Conservation (phyloP, 208 protist species). For the Spongospora subterranea region DNA sequence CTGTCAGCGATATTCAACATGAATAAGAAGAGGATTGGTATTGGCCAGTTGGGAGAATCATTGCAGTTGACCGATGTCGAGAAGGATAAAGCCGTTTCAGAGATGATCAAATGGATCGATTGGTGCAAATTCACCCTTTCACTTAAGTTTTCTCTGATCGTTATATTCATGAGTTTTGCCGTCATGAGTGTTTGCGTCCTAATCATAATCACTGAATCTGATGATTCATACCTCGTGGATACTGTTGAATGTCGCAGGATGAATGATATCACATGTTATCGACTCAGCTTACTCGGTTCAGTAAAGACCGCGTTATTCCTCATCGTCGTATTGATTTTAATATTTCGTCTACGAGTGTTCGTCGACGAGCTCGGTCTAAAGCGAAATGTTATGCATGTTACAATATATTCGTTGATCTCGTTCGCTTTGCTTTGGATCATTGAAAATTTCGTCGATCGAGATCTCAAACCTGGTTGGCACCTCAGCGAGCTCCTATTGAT, state of each 20-base stretch:
- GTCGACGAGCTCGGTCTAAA: slow-evolving; percentile 46
- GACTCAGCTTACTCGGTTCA: neutral
- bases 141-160: neutral
- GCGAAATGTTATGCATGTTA: neutral
- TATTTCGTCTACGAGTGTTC: neutral
- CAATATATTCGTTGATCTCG: neutral
- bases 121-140: slow-evolving; percentile 26
- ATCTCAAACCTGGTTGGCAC: neutral
- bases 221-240: slow-evolving; percentile 11
- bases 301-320: neutral
- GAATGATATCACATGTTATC: neutral
- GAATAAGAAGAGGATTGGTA: neutral
- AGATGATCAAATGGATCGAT: neutral
- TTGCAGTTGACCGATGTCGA: neutral
- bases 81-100: neutral
- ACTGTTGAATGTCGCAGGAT: neutral
- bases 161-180: neutral
- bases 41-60: neutral
- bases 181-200: neutral
- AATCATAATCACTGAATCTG: neutral
- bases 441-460: neutral
- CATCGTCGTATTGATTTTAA: neutral
- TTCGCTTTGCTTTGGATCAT: neutral
- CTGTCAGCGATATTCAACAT: slow-evolving; percentile 3
- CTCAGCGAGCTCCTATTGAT: neutral